phyloP scores from a whole-genome alignment of 768 basidiomycete genomes.

The Lentinula guzmanii region DNA sequence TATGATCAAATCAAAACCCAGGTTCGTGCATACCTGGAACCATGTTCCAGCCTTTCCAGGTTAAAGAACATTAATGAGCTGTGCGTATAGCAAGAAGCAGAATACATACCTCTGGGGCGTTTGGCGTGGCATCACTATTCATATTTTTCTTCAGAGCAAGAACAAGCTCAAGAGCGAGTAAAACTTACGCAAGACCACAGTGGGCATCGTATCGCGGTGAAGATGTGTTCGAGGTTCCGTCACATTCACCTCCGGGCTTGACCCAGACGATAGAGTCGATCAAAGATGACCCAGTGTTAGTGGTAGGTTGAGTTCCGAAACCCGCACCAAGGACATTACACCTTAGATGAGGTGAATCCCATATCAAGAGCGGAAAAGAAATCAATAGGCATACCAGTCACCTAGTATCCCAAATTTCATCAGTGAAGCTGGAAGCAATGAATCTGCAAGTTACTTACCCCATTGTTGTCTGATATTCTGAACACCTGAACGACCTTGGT shows the following conservation, averaged over 20 bases:
- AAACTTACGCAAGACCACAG: conserved; percentile 40
- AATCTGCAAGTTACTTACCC: conserved; percentile 23
- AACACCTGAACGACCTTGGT: conserved; percentile 59
- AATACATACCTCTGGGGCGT: conserved; percentile 39
- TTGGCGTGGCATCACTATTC: conserved; percentile 43
- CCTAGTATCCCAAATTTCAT: background rate
- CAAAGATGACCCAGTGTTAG: conserved; percentile 44
- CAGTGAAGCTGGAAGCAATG: background rate
- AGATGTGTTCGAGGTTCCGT: conserved; percentile 54
- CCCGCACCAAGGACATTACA: conserved; percentile 64
- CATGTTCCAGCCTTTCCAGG: conserved; percentile 42
- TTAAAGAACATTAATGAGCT: background rate
- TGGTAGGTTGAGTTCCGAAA: conserved; percentile 55
- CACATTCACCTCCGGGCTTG: conserved; percentile 65
- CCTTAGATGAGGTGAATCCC: conserved; percentile 8
- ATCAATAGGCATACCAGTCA: conserved; percentile 33
- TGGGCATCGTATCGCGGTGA: conserved; percentile 47
- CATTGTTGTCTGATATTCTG: conserved; percentile 55
- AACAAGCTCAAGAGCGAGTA: background rate
- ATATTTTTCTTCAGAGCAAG: conserved; percentile 1
- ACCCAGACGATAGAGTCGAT: conserved; percentile 63
- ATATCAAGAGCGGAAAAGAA: background rate
- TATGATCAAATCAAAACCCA: background rate
- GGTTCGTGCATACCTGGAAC: conserved; percentile 40
- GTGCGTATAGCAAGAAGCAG: background rate